Evolutionary conservation across 1,284 basidiomycete genomes (phyloP), one percentile per base, ranked within the genome.

Genomic region (Rhodotorula glutinis): DNA sequence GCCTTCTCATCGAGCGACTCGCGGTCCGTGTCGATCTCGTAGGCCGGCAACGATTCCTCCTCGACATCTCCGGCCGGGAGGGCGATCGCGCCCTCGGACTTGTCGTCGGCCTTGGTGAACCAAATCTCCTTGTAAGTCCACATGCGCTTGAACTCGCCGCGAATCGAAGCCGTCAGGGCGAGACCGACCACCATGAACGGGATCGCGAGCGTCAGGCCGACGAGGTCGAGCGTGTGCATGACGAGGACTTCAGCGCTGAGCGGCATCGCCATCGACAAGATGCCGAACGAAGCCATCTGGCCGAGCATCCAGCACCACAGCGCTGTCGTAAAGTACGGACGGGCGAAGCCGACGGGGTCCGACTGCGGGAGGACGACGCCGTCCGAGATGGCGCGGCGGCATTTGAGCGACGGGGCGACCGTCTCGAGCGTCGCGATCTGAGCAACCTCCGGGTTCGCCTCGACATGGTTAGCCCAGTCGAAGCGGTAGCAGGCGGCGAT

Each of bases 401-500:
- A 41, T 21, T 40, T 46, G 29, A n/a, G 7, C 41, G 62, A 64
- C 8, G 65, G 62, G 27, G 58, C 62, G 57, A 60, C 52, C 30
- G 47, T 57, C 29, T 60, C 53, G 51, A 63, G 46, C 27, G 44
- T 41, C 29, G 49, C 60, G 33, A 56, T 29, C 16, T 53, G 27
- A 8, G 61, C 43, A 9, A 46, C 27, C 23, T 59, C 53, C 21
- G 65, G 54, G 27, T 56, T 41, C n/a, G 51, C 40, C 11, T 58
- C 62, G 47, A 65, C n/a, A 40, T 66, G 65, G 53, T 72, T 68
- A 10, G 55, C 40, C 53, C 64, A 63, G 54, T 72, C 70, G 65
- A 69, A 69, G 17, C 70, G 67, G 65, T 60, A 67, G 60, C 62
- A 66, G 29, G 49, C 63, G 27, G 67, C 62, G 56, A 67, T 61